A percentile compares a stretch with the other conserved stretches of the same genome.
Conservation (phyloP, 1,139 yeast species). For the Diutina scorzettiae region DNA sequence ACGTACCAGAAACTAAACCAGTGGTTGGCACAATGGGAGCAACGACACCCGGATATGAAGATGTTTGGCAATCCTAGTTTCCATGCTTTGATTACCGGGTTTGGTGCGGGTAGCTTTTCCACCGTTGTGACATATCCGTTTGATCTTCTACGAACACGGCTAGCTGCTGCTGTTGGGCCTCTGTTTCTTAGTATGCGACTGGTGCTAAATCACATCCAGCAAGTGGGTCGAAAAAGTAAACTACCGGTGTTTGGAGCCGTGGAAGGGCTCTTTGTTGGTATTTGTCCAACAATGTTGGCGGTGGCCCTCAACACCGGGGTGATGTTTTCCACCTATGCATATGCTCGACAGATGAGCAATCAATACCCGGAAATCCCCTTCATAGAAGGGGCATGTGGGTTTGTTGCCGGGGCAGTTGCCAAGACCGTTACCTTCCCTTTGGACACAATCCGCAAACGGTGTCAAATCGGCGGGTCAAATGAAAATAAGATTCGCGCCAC, state of each 20-base stretch:
- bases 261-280: slow-evolving; percentile 51
- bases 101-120: slow-evolving; percentile 64
- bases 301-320: slow-evolving; percentile 57
- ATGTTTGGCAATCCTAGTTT: slow-evolving; percentile 22
- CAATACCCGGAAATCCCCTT: slow-evolving; percentile 21
- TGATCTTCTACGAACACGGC: slow-evolving; percentile 73
- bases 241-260: slow-evolving; percentile 35
- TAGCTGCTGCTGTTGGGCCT: slow-evolving; percentile 53
- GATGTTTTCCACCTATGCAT: slow-evolving; percentile 59
- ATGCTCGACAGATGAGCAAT: slow-evolving; percentile 14
- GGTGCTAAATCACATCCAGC: not conserved
- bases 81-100: slow-evolving; percentile 57
- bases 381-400: slow-evolving; percentile 58
- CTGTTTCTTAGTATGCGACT: slow-evolving; percentile 23
- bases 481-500: slow-evolving; percentile 23
- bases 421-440: slow-evolving; percentile 74
- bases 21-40: slow-evolving; percentile 14
- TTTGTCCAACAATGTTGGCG: slow-evolving; percentile 49
- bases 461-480: slow-evolving; percentile 42
- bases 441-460: slow-evolving; percentile 69
- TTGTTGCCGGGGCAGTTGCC: slow-evolving; percentile 64
- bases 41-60: slow-evolving; percentile 14
- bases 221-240: not conserved
- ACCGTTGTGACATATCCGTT: slow-evolving; percentile 75
- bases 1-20: slow-evolving; percentile 48